These are phyloP conservation scores for Clonostachys byssicola DNA, from an alignment of 2,329 filamentous ascomycete genomes.

Conservation along the genomic window DNA sequence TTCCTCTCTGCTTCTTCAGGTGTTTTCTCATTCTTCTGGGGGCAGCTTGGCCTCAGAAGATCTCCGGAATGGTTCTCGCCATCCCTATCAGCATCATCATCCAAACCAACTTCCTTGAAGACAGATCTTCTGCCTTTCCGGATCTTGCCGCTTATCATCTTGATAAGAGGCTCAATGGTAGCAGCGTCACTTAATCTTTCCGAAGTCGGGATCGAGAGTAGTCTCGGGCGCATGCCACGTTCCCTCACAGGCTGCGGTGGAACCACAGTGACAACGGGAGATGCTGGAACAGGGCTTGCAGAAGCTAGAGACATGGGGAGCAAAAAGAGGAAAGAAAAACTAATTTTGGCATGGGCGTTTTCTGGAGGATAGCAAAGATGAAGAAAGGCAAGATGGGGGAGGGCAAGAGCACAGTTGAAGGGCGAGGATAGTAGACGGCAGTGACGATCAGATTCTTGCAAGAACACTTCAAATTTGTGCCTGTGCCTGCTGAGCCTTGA, in stretches of 20 bases:
- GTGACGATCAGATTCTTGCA: too few relatives aligned
- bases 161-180: conserved; percentile 25
- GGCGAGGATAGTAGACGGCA: too few relatives aligned
- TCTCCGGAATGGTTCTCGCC: not conserved
- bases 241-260: not conserved
- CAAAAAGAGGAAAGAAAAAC: conserved; percentile 1
- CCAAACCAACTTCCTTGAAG: conserved; percentile 46
- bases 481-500: too few relatives aligned
- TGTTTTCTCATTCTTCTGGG: not conserved
- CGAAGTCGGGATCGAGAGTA: conserved; percentile 45
- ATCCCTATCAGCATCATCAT: conserved; percentile 17
- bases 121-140: conserved; percentile 45
- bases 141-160: conserved; percentile 38
- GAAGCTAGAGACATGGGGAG: not conserved
- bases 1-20: not conserved
- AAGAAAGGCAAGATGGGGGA: too few relatives aligned
- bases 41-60: too few relatives aligned
- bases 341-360: not conserved
- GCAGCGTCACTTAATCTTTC: conserved; percentile 46
- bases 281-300: too few relatives aligned
- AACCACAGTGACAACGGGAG: not conserved
- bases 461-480: too few relatives aligned
- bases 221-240: conserved; percentile 30
- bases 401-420: too few relatives aligned
- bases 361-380: not conserved